Evolutionary conservation across 768 basidiomycete species (phyloP), one percentile per base, ranked within the genome.

Genomic region (Hirschioporus abietinus): DNA sequence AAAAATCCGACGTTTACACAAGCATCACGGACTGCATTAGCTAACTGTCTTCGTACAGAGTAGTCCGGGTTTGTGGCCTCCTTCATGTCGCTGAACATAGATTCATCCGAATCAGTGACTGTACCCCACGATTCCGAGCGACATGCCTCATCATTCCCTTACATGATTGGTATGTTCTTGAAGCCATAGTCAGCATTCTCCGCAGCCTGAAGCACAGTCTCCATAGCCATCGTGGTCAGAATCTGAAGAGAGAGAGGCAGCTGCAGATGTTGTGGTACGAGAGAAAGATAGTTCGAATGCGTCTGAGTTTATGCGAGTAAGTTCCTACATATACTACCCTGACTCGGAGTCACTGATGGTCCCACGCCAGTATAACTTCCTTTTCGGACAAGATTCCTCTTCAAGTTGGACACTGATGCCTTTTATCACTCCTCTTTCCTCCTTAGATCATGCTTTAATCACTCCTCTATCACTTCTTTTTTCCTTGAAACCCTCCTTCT

Each of bases 1-100:
- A 93, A 93, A 76, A 94, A 94, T 0, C 91, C 93, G 58, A 91
- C 88, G 69, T 89, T 84, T 67, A 90, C 79, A 70, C 88, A 90
- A 15, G 91, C 91, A 68, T 90, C 80, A 34, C 88, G 83, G 68
- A 94, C 87, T 68, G 82, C 75, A 58, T 85, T 81, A 0, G 89
- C 90, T 0, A 91, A 76, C 20, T 75, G 77, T 60, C 79, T 76
- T 60, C 83, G 78, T 20, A 75, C 66, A 8, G 25, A n/a, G 2
- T 68, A 65, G 65, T 79, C 76, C 0, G 69, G 52, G 57, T 69
- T 74, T 25, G 18, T 62, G 17, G 73, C 70, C 69, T 70, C 66
- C 61, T 68, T 66, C 20, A 78, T 57, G 70, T 78, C 73, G 64
- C 78, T 78, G 65, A 24, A 61, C 23, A 12, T 17, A 34, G 7